Evolutionary conservation across 768 basidiomycete species (phyloP).

Genomic region (Imleria badia): DNA sequence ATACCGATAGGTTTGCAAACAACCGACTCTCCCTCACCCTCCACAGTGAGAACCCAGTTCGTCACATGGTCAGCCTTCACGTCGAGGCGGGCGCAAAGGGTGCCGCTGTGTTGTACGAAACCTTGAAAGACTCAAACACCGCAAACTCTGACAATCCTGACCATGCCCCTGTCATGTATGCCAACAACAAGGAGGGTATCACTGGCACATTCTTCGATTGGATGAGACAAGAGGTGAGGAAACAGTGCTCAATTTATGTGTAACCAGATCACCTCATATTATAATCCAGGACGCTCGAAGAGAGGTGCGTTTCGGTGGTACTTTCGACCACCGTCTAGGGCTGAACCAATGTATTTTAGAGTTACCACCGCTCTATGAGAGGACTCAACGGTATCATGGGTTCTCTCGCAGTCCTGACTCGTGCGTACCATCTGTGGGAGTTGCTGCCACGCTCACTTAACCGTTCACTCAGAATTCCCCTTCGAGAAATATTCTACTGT

Average conservation of each 20-base stretch:
- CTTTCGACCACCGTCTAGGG: neutral
- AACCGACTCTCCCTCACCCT: slow-evolving; percentile 35
- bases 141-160: slow-evolving; percentile 21
- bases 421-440: slow-evolving; percentile 4
- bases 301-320: slow-evolving; percentile 11
- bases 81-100: slow-evolving; percentile 18
- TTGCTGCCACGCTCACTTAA: neutral
- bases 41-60: slow-evolving; percentile 21
- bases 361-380: slow-evolving; percentile 25
- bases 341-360: slow-evolving; percentile 5
- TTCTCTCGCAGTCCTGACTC: slow-evolving; percentile 22
- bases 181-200: slow-evolving; percentile 17
- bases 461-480: slow-evolving; percentile 28
- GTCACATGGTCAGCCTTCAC: slow-evolving; percentile 20
- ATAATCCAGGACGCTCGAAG: slow-evolving; percentile 15
- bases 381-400: slow-evolving; percentile 26
- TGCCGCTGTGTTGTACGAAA: slow-evolving; percentile 25
- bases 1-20: slow-evolving; percentile 33
- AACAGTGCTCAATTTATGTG: neutral
- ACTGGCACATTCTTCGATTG: slow-evolving; percentile 26
- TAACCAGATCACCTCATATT: neutral
- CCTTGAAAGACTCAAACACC: slow-evolving; percentile 23
- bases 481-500: slow-evolving; percentile 30
- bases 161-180: slow-evolving; percentile 23
- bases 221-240: slow-evolving; percentile 23